Conservation (phyloP, 164 flowering plant species). For the Piper betle region DNA sequence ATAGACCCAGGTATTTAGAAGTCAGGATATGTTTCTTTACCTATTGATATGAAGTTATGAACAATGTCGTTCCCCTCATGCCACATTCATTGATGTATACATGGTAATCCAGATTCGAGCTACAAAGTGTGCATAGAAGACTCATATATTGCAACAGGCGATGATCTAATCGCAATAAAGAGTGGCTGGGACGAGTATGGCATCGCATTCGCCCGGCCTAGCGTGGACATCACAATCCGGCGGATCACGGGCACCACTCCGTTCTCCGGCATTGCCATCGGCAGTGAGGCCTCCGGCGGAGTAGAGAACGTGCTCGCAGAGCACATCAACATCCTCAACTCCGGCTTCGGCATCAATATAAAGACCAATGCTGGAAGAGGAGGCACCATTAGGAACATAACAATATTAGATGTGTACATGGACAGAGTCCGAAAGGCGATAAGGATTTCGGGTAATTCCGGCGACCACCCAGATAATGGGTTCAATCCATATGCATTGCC, state of each 20-base stretch:
- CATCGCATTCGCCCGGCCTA: constrained; percentile 57
- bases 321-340: constrained; percentile 8
- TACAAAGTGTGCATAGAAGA: constrained; percentile 89
- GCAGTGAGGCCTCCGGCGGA: constrained; percentile 96
- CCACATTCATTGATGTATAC: background rate
- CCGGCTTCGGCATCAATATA: constrained; percentile 65
- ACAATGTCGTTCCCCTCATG: background rate
- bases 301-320: constrained; percentile 59
- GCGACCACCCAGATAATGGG: constrained; percentile 80
- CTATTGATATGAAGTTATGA: too few species aligned
- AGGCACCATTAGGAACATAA: constrained; percentile 58
- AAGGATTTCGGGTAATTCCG: constrained; percentile 66
- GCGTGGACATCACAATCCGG: constrained; percentile 68
- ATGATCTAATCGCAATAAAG: constrained; percentile 83
- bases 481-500: constrained; percentile 73
- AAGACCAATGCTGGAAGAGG: constrained; percentile 89
- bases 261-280: constrained; percentile 84
- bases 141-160: constrained; percentile 74
- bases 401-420: constrained; percentile 49
- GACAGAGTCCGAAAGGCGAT: constrained; percentile 58
- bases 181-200: constrained; percentile 99
- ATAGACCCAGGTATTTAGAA: constrained; percentile 89
- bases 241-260: constrained; percentile 74
- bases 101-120: constrained; percentile 60
- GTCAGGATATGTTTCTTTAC: background rate